Conservation (phyloP, 2,329 filamentous ascomycete genomes). For the Claviceps arundinis region DNA sequence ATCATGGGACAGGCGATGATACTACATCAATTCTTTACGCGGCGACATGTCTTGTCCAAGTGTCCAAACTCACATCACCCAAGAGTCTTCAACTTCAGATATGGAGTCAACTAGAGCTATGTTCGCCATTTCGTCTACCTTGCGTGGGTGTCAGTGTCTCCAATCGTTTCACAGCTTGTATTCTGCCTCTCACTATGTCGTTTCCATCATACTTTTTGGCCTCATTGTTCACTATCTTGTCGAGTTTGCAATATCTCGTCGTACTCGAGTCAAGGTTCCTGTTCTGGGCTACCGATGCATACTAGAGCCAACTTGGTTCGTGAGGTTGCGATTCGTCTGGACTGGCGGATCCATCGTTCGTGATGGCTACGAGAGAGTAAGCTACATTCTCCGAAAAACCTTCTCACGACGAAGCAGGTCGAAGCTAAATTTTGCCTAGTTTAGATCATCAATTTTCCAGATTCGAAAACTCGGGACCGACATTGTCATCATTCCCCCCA, state of each 20-base stretch:
- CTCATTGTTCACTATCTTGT: neutral
- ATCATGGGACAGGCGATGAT: no score
- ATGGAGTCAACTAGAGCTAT: neutral
- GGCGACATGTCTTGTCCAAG: no score
- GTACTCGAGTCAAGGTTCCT: neutral
- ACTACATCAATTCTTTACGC: no score
- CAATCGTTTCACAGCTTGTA: neutral
- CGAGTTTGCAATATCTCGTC: neutral
- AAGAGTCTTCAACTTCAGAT: no score
- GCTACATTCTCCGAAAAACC: neutral
- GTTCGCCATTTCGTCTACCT: neutral
- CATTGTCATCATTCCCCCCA: neutral
- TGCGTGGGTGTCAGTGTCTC: neutral
- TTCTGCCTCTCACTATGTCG: no score
- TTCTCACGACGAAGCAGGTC: no score
- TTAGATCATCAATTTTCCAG: neutral
- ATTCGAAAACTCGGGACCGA: neutral
- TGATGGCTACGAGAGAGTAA: neutral
- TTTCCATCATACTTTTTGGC: neutral
- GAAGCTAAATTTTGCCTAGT: neutral
- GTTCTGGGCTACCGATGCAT: neutral
- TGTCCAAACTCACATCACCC: no score
- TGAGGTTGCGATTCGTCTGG: neutral
- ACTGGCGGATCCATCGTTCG: neutral
- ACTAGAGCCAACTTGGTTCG: neutral